These are phyloP conservation scores for Populus euphratica DNA, from an alignment of 345 rosid genomes.

Conservation along the genomic window DNA sequence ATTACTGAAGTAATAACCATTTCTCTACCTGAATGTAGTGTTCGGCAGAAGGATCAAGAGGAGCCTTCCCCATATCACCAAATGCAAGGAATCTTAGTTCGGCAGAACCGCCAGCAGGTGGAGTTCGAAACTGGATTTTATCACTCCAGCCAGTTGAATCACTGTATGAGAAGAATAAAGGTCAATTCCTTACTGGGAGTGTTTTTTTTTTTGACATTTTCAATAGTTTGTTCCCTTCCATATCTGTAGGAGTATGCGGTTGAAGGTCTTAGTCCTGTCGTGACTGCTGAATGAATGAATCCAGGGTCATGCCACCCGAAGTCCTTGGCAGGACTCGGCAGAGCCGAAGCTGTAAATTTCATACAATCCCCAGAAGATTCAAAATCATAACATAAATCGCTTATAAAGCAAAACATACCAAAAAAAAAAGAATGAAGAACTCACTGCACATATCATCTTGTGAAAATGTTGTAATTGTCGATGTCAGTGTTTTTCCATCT, in stretches of 20 bases:
- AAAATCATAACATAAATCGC: not conserved
- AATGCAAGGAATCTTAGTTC: slow-evolving; percentile 50
- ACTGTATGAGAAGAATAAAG: slow-evolving; percentile 20
- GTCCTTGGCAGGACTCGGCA: slow-evolving; percentile 65
- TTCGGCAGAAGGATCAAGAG: slow-evolving; percentile 54
- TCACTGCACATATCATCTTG: slow-evolving; percentile 57
- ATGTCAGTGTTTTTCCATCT: slow-evolving; percentile 36
- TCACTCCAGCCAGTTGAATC: slow-evolving; percentile 61
- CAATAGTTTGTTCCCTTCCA: slow-evolving; percentile 41
- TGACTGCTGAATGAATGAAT: slow-evolving; percentile 56
- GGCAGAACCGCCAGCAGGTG: slow-evolving; percentile 55
- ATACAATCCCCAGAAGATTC: not conserved
- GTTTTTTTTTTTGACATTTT: not conserved
- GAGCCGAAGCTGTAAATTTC: slow-evolving; percentile 20
- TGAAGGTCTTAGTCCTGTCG: slow-evolving; percentile 56
- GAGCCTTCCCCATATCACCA: slow-evolving; percentile 82
- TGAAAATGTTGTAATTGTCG: slow-evolving; percentile 50
- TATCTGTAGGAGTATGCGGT: slow-evolving; percentile 45
- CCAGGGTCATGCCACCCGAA: slow-evolving; percentile 88
- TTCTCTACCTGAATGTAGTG: slow-evolving; percentile 56
- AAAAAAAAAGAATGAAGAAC: slow-evolving; percentile 1
- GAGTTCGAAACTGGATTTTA: slow-evolving; percentile 42
- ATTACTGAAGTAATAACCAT: not conserved
- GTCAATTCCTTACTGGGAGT: not conserved
- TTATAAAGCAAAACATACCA: not conserved